Evolutionary conservation across 768 basidiomycete species (phyloP), one percentile per base, ranked within the genome.

Genomic region (Psilocybe sp.): DNA sequence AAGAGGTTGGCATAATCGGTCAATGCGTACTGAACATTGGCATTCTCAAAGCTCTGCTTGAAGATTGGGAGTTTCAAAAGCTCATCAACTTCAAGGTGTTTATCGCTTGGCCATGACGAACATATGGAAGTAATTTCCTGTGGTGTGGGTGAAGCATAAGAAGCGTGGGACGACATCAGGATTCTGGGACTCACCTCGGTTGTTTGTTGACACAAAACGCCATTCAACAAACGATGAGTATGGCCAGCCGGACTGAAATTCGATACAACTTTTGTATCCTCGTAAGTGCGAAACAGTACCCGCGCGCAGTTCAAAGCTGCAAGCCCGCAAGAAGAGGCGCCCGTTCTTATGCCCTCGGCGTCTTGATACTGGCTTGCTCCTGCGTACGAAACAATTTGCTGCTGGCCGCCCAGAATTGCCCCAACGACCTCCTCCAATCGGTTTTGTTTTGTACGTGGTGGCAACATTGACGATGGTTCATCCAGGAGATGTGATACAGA

Each of bases 301-400:
- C 82, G 71, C 10, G 78, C 81, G 52, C 82, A 85, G 59, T 87
- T 86, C 59, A 87, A 64, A 1, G 81, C 79, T 18, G 85, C 85
- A 19, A 88, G 70, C 14, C 86, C 86, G 52, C 85, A 87, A 2
- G 84, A 75, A 37, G 85, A 62, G 44, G 56, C 54, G 33, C 64
- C 79, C 28, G 64, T 63, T 5, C 74, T 70, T 10, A 72, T 69
- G n/a, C 64, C 65, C 1, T 49, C 54, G 23, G 7, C 7, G 23
- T 28, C 23, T 28, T 28, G 23, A 51, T 85, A 87, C 54, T 86
- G 85, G 40, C 84, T 78, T 11, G 78, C 73, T 14, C 82, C 79
- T 5, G 58, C 63, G 52, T 76, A 72, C 1, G 76, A 79, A 35
- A 79, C 69, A 33, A 78, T 66, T 35, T 62, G 59, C 50, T 71